Evolutionary conservation across 2,329 filamentous ascomycete species (phyloP), one percentile per base, ranked within the genome.

Genomic region (Colletotrichum sidae): DNA sequence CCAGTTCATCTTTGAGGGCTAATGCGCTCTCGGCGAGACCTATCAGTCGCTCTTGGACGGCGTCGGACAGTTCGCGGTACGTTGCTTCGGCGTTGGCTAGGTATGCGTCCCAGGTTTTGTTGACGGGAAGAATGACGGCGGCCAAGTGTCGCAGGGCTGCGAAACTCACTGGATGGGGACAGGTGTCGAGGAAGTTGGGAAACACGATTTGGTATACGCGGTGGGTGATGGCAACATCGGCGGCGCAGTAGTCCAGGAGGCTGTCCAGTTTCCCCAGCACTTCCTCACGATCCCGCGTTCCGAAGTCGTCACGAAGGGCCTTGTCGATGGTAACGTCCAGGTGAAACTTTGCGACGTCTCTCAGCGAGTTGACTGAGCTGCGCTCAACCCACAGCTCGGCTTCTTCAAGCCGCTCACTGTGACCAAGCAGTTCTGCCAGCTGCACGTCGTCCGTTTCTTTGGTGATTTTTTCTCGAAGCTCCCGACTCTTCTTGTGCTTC

Each of bases 111-210:
- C 96, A 99, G 0, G 91, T 90, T 71, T 91, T 87, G 75, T 98
- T 89, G 49, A 98, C 92, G 0, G 96, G 96, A 8, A 99, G 81
- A 52, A 98, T 97, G 69, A 97, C 94, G 0, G 94, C 91, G 0
- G 94, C 94, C n/a, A 99, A 84, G 75, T 98, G 96, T 13, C 96
- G 88, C 15, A 99, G 83, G 2, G 96, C 96, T 2, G 93, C 95
- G 73, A 99, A 99, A 78, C 94, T 98, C 72, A 99, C 96, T 0
- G 96, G 96, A 77, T 99, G 96, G 0, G 96, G 96, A 74, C 96
- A 99, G 34, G 92, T 92, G 49, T 93, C 84, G 17, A 97, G 82
- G 72, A 97, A 99, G 64, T 92, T 91, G 1, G 94, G 93, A 68
- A 99, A 96, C 1, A 98, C 94, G 65, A 93, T 93, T 75, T 93